A percentile compares a stretch with the other conserved stretches of the same genome.
Evolutionary conservation across 2,329 filamentous ascomycete genomes (phyloP).

Genomic region (Chaetothyriales sp.): DNA sequence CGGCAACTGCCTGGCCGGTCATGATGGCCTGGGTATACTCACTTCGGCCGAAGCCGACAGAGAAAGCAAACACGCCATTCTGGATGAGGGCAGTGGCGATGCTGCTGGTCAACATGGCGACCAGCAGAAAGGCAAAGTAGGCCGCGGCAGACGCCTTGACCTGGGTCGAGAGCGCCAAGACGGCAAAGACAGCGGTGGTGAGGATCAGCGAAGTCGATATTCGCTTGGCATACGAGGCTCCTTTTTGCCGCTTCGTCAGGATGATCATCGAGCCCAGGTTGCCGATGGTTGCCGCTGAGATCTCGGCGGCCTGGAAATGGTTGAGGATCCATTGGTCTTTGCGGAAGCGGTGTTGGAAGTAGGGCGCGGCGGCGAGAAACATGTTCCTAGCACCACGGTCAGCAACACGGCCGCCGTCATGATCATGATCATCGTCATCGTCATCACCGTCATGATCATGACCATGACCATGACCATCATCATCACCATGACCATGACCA

Average conservation of each 20-base stretch:
- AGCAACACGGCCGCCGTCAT: not conserved
- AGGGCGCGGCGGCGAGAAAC: conserved; percentile 89
- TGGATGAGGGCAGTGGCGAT: conserved; percentile 75
- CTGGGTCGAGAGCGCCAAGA: conserved; percentile 69
- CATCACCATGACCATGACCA: too few relatives aligned
- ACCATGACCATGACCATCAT: too few relatives aligned
- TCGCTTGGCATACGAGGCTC: conserved; percentile 75
- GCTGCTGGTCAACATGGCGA: conserved; percentile 68
- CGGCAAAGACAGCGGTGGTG: conserved; percentile 60
- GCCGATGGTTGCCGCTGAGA: conserved; percentile 71
- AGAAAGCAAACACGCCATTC: conserved; percentile 89
- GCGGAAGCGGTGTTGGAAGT: conserved; percentile 74
- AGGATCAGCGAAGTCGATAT: conserved; percentile 65
- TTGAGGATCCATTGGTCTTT: conserved; percentile 55
- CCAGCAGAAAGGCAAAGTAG: conserved; percentile 72
- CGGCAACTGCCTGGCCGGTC: conserved; percentile 83
- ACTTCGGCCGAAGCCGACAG: conserved; percentile 65
- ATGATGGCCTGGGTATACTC: conserved; percentile 96
- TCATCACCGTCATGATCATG: not conserved
- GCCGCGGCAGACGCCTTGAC: conserved; percentile 48
- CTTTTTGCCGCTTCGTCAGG: conserved; percentile 65
- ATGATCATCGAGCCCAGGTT: conserved; percentile 65
- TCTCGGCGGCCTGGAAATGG: conserved; percentile 81
- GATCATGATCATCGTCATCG: not conserved
- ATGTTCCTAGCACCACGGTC: conserved; percentile 58